Evolutionary conservation across 1,284 basidiomycete species (phyloP), one percentile per base, ranked within the genome.

Genomic region (Schizophyllum commune): DNA sequence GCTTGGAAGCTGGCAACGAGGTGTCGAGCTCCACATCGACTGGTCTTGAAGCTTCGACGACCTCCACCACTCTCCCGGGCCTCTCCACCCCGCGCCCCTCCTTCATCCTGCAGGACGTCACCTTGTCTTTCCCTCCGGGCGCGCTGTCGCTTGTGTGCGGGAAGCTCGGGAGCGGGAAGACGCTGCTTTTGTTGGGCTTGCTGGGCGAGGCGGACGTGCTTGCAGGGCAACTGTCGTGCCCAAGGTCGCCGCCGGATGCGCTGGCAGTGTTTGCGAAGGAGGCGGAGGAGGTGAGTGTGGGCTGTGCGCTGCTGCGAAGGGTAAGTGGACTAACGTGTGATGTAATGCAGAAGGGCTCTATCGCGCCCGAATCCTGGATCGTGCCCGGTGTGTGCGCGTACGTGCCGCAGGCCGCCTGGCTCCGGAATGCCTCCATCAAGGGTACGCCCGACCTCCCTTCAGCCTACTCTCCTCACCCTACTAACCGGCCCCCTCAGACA

Each of bases 381-480:
- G 81, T 94, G 1, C 74, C 81, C 17, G 86, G 88, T 20, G 79
- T 92, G 62, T 91, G 89, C 62, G 95, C 93, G 0, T 98, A 94
- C 74, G 95, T 97, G 11, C 94, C 95, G n/a, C 96, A 98, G 76
- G 77, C 80, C 32, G 83, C 89, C 17, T 95, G 92, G 92, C 80
- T 97, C 39, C 86, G 94, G 61, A 97, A 97, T 70, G 94, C 93
- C 0, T 92, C 91, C 4, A 94, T 98, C 73, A 89, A 89, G 80
- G 88, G 87, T 87, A 58, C 32, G 69, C 20, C 57, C 20, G 17
- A 4, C 7, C 0, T 61, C 19, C 56, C 13, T 21, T 5, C 21
- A 15, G 8, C 17, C 19, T 54, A n/a, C 20, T n/a, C 54, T 52
- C 51, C 27, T 47, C 8, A 39, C 21, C 34, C 6, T n/a, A n/a